phyloP scores from a whole-genome alignment of 352 stramenopile species.

The Phytophthora boehmeriae region DNA sequence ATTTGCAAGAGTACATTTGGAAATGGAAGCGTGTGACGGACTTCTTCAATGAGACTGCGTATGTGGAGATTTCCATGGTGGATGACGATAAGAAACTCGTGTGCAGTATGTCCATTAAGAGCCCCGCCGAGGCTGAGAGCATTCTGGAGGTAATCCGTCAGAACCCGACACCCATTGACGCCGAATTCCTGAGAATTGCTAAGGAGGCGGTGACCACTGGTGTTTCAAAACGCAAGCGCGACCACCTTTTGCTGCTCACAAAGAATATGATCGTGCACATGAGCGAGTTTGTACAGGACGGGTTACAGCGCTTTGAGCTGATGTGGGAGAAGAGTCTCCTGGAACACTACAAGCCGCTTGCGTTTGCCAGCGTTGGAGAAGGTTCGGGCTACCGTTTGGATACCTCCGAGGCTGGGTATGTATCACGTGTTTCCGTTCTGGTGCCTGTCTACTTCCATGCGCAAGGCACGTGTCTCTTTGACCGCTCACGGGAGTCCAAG shows the following conservation, averaged over 20 bases:
- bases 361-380: slow-evolving; percentile 74
- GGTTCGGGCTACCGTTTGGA: slow-evolving; percentile 76
- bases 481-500: slow-evolving; percentile 64
- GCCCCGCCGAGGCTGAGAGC: slow-evolving; percentile 68
- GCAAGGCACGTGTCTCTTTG: slow-evolving; percentile 81
- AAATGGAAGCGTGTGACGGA: slow-evolving; percentile 88
- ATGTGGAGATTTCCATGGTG: slow-evolving; percentile 86
- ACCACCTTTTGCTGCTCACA: slow-evolving; percentile 79
- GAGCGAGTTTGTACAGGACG: slow-evolving; percentile 84
- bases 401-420: slow-evolving; percentile 48
- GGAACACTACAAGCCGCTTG: slow-evolving; percentile 79
- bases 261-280: slow-evolving; percentile 88
- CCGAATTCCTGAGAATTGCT: slow-evolving; percentile 68
- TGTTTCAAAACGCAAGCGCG: slow-evolving; percentile 66
- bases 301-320: slow-evolving; percentile 78
- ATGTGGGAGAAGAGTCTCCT: slow-evolving; percentile 88
- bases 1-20: slow-evolving; percentile 77
- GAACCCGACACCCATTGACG: slow-evolving; percentile 54
- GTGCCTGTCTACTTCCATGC: slow-evolving; percentile 83
- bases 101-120: slow-evolving; percentile 87
- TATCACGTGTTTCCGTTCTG: slow-evolving; percentile 78
- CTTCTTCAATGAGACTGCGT: slow-evolving; percentile 86
- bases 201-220: slow-evolving; percentile 70
- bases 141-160: slow-evolving; percentile 68
- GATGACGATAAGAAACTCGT: slow-evolving; percentile 84